phyloP scores from a whole-genome alignment of 2,329 filamentous ascomycete genomes.

The Trichophyton simii region DNA sequence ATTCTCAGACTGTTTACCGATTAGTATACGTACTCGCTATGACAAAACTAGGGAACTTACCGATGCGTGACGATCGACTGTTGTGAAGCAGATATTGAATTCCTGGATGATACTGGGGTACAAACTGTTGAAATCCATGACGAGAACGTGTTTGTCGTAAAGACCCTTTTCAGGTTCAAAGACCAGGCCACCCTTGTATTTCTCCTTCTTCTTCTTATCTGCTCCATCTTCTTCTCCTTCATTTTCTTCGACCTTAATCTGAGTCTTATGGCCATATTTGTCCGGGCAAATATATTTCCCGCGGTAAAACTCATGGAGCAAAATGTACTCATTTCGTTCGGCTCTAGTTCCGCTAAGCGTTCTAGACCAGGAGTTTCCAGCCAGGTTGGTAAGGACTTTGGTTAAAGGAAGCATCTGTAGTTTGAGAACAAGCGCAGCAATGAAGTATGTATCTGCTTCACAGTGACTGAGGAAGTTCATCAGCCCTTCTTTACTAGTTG shows the following conservation, averaged over 20 bases:
- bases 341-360: constrained; percentile 91
- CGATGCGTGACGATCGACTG: constrained; percentile 63
- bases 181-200: constrained; percentile 95
- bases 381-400: constrained; percentile 89
- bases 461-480: constrained; percentile 91
- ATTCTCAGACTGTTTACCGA: constrained; percentile 33
- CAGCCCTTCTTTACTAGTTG: constrained; percentile 66
- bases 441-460: constrained; percentile 90
- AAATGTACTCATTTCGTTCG: constrained; percentile 97
- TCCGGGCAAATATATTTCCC: constrained; percentile 98
- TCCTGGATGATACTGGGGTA: constrained; percentile 99
- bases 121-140: constrained; percentile 99
- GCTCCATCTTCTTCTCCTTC: constrained; percentile 53
- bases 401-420: constrained; percentile 88
- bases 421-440: constrained; percentile 76
- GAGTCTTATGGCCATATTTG: constrained; percentile 70
- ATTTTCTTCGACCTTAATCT: constrained; percentile 60
- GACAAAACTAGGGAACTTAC: constrained; percentile 38
- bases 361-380: constrained; percentile 95
- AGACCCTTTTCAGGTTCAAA: constrained; percentile 96
- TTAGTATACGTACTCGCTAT: constrained; percentile 7
- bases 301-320: constrained; percentile 88
- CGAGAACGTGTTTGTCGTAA: constrained; percentile 94
- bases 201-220: constrained; percentile 93
- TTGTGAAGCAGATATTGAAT: constrained; percentile 99